Base-by-base conservation (phyloP, 345 rosid genomes). In the Anacardium occidentale region DNA sequence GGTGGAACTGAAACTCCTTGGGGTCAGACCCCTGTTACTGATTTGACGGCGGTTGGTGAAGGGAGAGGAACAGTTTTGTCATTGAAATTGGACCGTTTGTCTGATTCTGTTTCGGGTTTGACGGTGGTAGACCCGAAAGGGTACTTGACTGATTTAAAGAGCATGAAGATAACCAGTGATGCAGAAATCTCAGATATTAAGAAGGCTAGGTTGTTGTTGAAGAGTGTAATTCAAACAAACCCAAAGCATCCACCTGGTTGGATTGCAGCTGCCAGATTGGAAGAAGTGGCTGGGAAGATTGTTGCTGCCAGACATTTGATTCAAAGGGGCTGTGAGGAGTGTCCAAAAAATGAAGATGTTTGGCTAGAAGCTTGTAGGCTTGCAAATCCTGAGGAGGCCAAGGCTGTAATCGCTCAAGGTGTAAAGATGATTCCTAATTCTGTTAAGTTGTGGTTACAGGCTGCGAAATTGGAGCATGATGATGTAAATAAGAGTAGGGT, bases 61-160 rank as follows among this genome's bases (percentile, higher is more conserved):
- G 98, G 98, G 34, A 94, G 98, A 85, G 97, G 98, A 51, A 92
- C 97, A 4, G 98, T 92, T 55, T 77, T 92, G 81, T 90, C 98
- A 4, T 68, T 94, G 81, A 94, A 94, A 84, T 81, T 94, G 53
- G 98, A 94, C 84, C 84, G 98, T 77, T 80, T 94, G 53, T 92
- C 98, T 0, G 97, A 92, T 87, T 92, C 97, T 0, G 94, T 92
- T 18, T 85, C 96, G 0, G 98, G 98, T 42, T 76, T 85, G 66
- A 92, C 98, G 70, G 98, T 94, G 72, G 97, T 94, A 59, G 98
- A 94, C 71, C 98, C 98, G 0, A 90, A 94, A 75, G 95, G 97
- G 0, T 92, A 94, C 64, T 88, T 94, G 77, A 94, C 94, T 76
- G 97, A 90, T 78, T 73, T 94, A 81, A 92, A 89, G 86, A 92